Evolutionary conservation across 1,284 basidiomycete species (phyloP), one percentile per base, ranked within the genome.

Genomic region (Cutaneotrichosporon arboriforme): DNA sequence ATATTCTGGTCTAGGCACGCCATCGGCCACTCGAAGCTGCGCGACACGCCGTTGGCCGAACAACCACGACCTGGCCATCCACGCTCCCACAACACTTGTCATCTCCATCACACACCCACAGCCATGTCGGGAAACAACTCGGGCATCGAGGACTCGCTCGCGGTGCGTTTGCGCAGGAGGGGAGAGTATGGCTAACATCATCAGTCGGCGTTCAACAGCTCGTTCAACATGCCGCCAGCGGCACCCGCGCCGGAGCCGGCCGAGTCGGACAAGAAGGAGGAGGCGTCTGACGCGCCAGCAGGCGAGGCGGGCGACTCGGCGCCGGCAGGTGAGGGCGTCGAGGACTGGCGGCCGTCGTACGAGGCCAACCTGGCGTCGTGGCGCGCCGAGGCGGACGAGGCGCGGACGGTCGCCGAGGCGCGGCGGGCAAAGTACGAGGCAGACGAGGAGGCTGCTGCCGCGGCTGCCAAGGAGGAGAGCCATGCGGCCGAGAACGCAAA

Each of bases 381-480:
- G 89, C 83, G 83, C 37, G 81, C 81, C 22, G 81, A 86, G 65
- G 85, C 84, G 23, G 83, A 86, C 33, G 81, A 83, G 56, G 84
- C 84, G 40, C 83, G 88, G 47, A 77, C 81, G 62, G 88, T 85
- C 68, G 86, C 87, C 8, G 84, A 86, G 72, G 80, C 78, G 54
- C 83, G 84, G 65, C 82, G 87, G n/a, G 79, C 80, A 41, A 77
- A 80, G 54, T 87, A 87, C 82, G 87, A 88, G 67, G 78, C 64
- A 12, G 67, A 72, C 49, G 57, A 52, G 21, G 59, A 59, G 1
- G 61, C 66, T 21, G 60, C 52, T 8, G 58, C 54, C 22, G 59
- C 51, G 40, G 62, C 58, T 1, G 55, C 60, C 34, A 54, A 51
- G 26, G 57, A 49, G 9, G 59, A 48, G 36, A 59, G 57, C 23